Conservation (phyloP, 2,329 filamentous ascomycete species). For the Colletotrichum sublineola region DNA sequence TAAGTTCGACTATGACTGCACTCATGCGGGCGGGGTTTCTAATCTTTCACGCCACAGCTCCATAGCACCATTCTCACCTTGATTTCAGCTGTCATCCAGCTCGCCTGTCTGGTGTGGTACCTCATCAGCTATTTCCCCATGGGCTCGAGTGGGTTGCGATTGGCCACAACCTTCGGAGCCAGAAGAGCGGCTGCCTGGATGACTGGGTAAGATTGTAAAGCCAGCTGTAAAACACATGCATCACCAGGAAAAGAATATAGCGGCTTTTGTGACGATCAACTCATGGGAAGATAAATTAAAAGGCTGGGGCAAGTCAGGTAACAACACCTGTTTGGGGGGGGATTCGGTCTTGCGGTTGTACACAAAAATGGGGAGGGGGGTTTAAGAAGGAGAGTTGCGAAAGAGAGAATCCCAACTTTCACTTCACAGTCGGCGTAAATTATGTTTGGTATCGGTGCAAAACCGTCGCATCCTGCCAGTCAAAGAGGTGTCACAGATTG, state of each 20-base stretch:
- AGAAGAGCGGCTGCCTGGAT: constrained; percentile 90
- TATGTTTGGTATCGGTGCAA: neutral
- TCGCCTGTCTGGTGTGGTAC: constrained; percentile 90
- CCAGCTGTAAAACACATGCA: neutral
- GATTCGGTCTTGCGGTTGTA: neutral
- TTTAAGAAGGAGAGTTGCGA: neutral
- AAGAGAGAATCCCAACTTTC: neutral
- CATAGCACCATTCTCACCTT: constrained; percentile 88
- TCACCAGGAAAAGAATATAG: neutral
- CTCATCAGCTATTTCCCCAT: constrained; percentile 98
- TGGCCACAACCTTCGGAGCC: constrained; percentile 88
- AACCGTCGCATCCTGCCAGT: neutral
- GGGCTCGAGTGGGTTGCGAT: constrained; percentile 88
- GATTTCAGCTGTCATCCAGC: constrained; percentile 84
- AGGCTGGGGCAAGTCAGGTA: neutral
- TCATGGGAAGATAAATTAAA: neutral
- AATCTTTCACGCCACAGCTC: constrained; percentile 67
- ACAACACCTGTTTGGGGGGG: neutral
- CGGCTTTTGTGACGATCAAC: neutral
- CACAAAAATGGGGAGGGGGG: neutral
- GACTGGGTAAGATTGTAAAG: constrained; percentile 69
- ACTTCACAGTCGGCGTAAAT: neutral
- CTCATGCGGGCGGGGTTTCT: constrained; percentile 40
- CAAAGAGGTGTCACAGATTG: neutral
- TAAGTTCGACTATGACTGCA: constrained; percentile 67